Base-by-base conservation (phyloP, 169 alveolate species). In the Eimeria falciformis region DNA sequence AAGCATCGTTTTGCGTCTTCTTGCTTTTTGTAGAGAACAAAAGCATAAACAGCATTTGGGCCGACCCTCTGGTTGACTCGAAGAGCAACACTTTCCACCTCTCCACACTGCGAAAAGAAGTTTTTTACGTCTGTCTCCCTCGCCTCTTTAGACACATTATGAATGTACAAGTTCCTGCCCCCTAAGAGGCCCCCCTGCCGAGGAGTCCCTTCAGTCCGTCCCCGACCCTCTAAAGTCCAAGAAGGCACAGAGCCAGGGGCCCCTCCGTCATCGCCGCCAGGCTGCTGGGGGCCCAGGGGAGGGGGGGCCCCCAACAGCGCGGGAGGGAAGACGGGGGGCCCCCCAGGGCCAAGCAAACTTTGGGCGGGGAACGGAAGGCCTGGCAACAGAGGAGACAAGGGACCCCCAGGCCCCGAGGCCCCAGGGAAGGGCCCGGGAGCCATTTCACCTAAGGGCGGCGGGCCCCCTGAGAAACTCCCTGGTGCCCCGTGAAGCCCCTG, bases 1-100 rank as follows among this genome's bases (percentile, higher is more conserved):
- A 89, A 89, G 78, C 93, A 89, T 29, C 68, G 81, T 29, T 81
- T 68, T 55, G 93, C 93, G 56, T 89, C 93, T 40, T 89, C 93
- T 0, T 87, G 88, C 55, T 58, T 79, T 43, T 58, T 89, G 81
- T 89, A 89, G 66, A 89, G 89, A 27, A 89, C 90, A 58, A 77
- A 89, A 29, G 90, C 93, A 53, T 56, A 75, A 0, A 82, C 93
- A 9, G 77, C 85, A 47, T 82, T 89, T 11, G 85, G 86, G 79
- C 93, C 93, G n/a, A 82, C 85, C 83, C 90, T 29, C 33, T 58
- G 85, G 83, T 82, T 89, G 58, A 82, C 56, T 14, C 93, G 69
- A 14, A 89, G 78, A 37, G 85, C 93, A 43, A 89, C 93, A 18
- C 90, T 43, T 27, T 66, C 83, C 5, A 89, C 93, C 68, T 89